These are phyloP conservation scores for Ceriops decandra DNA, from an alignment of 345 rosid species.

Conservation along the genomic window DNA sequence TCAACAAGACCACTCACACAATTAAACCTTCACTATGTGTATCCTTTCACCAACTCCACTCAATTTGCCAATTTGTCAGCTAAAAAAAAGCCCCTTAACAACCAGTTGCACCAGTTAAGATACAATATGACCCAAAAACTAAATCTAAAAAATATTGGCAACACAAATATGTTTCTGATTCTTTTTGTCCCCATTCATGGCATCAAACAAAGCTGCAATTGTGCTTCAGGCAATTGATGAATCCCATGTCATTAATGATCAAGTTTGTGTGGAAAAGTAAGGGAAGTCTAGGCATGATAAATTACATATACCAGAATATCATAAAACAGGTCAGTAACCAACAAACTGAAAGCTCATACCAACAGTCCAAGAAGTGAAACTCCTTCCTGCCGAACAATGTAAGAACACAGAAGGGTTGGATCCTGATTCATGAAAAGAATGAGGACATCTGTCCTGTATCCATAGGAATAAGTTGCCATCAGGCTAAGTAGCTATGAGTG, in stretches of 20 bases:
- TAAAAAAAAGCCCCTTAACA: not conserved
- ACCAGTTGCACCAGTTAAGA: not conserved
- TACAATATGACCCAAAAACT: too few species aligned
- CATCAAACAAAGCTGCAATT: too few species aligned
- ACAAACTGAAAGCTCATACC: constrained; percentile 39
- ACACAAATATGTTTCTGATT: too few species aligned
- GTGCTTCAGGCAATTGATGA: too few species aligned
- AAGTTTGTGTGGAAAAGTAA: too few species aligned
- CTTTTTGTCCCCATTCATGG: too few species aligned
- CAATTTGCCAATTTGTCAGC: too few species aligned
- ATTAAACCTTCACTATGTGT: too few species aligned
- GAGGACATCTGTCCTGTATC: constrained; percentile 92
- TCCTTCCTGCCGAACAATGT: constrained; percentile 69
- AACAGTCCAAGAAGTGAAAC: constrained; percentile 73
- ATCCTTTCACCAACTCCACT: too few species aligned
- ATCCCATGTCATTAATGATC: too few species aligned
- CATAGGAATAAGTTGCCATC: constrained; percentile 41
- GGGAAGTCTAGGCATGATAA: not conserved
- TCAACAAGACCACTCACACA: too few species aligned
- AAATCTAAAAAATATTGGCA: too few species aligned
- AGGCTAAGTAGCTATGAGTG: constrained; percentile 7
- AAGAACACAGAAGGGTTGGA: constrained; percentile 68
- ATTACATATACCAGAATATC: not conserved
- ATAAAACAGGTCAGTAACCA: not conserved
- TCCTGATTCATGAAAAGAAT: constrained; percentile 76